These are phyloP conservation scores for Phlyctochytrium bullatum DNA, from an alignment of 192 early-diverging fungal genomes.

Conservation along the genomic window DNA sequence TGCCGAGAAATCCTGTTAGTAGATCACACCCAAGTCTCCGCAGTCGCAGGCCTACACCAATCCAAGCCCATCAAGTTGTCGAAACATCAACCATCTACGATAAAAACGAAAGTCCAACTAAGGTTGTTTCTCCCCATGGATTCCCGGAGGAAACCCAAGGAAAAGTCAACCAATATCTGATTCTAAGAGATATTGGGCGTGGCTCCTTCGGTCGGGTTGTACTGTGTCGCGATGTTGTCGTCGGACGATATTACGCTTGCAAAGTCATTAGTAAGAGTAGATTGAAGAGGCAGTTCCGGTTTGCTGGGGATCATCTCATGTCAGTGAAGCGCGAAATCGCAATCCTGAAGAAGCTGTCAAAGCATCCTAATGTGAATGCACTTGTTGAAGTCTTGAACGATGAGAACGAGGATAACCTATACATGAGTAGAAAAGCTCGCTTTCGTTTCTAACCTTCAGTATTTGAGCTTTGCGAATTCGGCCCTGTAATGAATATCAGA, in stretches of 20 bases:
- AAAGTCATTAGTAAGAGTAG: conserved; percentile 57
- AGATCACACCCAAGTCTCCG: background rate
- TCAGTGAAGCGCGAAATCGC: conserved; percentile 53
- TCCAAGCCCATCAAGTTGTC: conserved; percentile 20
- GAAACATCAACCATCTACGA: conserved; percentile 36
- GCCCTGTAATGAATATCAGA: conserved; percentile 53
- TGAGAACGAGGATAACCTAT: conserved; percentile 56
- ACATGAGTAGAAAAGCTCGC: conserved; percentile 50
- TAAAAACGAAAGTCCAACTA: conserved; percentile 11
- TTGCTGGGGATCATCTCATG: conserved; percentile 24
- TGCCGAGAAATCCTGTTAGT: background rate
- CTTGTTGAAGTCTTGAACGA: conserved; percentile 62
- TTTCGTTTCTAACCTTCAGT: conserved; percentile 38
- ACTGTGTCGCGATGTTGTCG: conserved; percentile 39
- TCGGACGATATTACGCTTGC: conserved; percentile 52
- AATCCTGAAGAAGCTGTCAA: conserved; percentile 57
- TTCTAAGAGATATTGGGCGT: conserved; percentile 50
- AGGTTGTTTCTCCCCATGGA: conserved; percentile 22
- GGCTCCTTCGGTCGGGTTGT: conserved; percentile 55
- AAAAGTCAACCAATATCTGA: conserved; percentile 58
- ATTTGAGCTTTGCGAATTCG: conserved; percentile 62
- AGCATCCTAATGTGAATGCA: conserved; percentile 60
- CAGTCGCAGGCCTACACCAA: background rate
- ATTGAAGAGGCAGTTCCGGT: conserved; percentile 55
- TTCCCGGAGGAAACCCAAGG: conserved; percentile 42